phyloP scores from a whole-genome alignment of 306 rosid species.

The Cyclanthera cordifolia region DNA sequence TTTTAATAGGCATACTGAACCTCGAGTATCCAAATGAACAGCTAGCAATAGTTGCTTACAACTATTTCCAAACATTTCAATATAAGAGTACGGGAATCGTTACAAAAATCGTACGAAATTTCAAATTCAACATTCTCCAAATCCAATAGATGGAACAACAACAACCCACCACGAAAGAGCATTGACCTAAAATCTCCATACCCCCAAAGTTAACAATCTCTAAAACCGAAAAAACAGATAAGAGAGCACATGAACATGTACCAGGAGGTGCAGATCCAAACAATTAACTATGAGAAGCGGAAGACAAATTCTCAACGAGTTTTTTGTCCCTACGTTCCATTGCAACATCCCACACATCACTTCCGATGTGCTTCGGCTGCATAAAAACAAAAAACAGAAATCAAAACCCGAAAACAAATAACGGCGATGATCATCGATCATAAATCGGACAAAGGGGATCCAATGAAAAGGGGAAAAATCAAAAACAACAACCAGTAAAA shows the following conservation, averaged over 20 bases:
- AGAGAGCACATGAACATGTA: neutral
- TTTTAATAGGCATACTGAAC: neutral
- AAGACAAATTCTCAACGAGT: conserved; percentile 40
- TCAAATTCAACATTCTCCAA: neutral
- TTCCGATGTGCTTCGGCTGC: conserved; percentile 89
- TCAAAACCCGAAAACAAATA: neutral
- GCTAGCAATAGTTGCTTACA: neutral
- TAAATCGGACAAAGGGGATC: neutral
- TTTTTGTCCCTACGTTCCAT: conserved; percentile 95
- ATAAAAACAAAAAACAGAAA: neutral
- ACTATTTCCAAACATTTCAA: neutral
- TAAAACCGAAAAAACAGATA: neutral
- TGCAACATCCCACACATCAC: conserved; percentile 92
- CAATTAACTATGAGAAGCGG: conserved; percentile 24
- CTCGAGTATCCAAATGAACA: neutral
- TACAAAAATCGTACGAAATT: neutral
- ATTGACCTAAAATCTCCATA: neutral
- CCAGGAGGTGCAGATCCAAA: neutral
- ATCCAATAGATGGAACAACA: neutral
- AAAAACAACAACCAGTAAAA: neutral
- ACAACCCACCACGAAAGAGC: neutral
- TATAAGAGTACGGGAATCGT: neutral
- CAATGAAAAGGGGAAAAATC: neutral
- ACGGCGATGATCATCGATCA: neutral
- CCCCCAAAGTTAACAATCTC: neutral